Evolutionary conservation across 768 basidiomycete genomes (phyloP).

Genomic region (Tricholoma terreum): DNA sequence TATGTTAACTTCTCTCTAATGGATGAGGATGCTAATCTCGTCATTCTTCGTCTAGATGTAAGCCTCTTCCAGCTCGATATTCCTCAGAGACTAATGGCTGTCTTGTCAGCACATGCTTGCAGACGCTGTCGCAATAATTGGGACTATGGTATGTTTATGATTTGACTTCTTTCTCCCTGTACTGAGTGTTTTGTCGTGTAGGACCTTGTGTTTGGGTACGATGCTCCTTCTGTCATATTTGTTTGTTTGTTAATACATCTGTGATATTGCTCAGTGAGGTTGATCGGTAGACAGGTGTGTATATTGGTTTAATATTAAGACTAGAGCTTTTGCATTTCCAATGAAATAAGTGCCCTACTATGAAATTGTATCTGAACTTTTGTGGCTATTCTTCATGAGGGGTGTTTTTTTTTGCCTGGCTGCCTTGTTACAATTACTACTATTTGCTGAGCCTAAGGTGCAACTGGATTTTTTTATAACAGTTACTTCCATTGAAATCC

Average conservation of each 20-base stretch:
- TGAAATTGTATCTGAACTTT: too few species aligned
- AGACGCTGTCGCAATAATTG: slow-evolving; percentile 95
- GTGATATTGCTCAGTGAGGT: slow-evolving; percentile 15
- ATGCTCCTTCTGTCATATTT: slow-evolving; percentile 20
- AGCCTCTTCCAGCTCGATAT: slow-evolving; percentile 19
- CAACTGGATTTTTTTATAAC: too few species aligned
- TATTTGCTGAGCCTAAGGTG: too few species aligned
- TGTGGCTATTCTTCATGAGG: too few species aligned
- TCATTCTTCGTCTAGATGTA: slow-evolving; percentile 37
- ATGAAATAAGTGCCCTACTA: too few species aligned
- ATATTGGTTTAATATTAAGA: not conserved
- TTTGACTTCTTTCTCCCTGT: slow-evolving; percentile 4
- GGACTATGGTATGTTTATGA: slow-evolving; percentile 78
- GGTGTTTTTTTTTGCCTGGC: too few species aligned
- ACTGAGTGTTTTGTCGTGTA: slow-evolving; percentile 19
- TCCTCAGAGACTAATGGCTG: slow-evolving; percentile 11
- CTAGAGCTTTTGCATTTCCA: too few species aligned
- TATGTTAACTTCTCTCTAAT: slow-evolving; percentile 36
- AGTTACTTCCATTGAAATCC: too few species aligned
- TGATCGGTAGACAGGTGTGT: slow-evolving; percentile 15
- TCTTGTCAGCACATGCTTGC: slow-evolving; percentile 76
- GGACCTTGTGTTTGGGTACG: slow-evolving; percentile 94
- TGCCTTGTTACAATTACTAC: too few species aligned
- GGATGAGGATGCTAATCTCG: slow-evolving; percentile 8
- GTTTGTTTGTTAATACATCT: not conserved